These are phyloP conservation scores for Rugonectria rugulosa DNA, from an alignment of 2,329 filamentous ascomycete genomes.

Conservation along the genomic window DNA sequence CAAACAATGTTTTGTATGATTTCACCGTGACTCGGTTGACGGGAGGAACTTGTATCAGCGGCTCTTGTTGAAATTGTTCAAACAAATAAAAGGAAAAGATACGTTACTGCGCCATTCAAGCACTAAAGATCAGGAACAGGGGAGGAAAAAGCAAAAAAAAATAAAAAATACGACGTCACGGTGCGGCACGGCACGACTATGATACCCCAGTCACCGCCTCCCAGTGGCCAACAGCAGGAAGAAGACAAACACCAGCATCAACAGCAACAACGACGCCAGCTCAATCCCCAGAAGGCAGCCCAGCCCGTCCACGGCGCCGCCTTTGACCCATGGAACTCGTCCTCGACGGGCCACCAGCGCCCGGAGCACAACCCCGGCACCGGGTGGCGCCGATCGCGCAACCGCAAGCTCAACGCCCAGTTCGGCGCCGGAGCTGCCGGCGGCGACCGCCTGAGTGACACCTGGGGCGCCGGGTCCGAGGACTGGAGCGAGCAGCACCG, in stretches of 20 bases:
- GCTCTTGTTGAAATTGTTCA: no score
- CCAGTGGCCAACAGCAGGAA: conserved; percentile 2
- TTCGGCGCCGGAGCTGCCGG: conserved; percentile 66
- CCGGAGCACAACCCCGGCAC: conserved; percentile 71
- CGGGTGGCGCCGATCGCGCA: conserved; percentile 75
- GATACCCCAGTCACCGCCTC: background rate
- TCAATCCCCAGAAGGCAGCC: conserved; percentile 43
- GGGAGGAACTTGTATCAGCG: no score
- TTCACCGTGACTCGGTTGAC: no score
- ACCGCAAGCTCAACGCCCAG: conserved; percentile 73
- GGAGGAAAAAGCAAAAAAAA: background rate
- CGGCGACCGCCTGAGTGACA: conserved; percentile 68
- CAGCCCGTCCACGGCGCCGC: conserved; percentile 51
- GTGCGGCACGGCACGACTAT: background rate
- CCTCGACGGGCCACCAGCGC: conserved; percentile 79
- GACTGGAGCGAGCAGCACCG: conserved; percentile 58
- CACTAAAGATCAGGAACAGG: background rate
- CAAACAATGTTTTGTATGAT: no score
- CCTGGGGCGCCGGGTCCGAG: conserved; percentile 69
- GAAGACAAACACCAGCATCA: conserved; percentile 10
- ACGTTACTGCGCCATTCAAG: no score
- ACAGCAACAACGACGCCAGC: conserved; percentile 7
- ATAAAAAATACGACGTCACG: no score
- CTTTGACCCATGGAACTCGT: conserved; percentile 77
- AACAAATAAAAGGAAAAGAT: no score